Evolutionary conservation across 2,329 filamentous ascomycete genomes (phyloP).

Genomic region (Colletotrichum eremochloae): DNA sequence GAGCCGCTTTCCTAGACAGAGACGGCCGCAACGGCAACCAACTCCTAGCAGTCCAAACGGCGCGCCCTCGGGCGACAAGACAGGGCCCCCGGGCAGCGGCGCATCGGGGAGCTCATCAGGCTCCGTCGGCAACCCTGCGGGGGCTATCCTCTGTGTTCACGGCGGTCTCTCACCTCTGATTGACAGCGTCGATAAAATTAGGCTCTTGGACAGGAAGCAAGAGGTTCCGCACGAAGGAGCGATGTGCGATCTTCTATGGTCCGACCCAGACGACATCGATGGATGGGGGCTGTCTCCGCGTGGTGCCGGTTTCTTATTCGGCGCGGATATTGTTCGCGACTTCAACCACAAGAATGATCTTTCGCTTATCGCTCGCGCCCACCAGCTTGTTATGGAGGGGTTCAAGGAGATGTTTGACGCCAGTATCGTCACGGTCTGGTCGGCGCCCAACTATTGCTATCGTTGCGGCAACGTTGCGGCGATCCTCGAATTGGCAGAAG

Average conservation of each 20-base stretch:
- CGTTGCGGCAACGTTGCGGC: conserved; percentile 96
- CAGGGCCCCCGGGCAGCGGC: conserved; percentile 83
- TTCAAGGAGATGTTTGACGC: conserved; percentile 99
- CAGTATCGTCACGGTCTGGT: conserved; percentile 98
- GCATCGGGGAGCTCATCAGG: conserved; percentile 78
- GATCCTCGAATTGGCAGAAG: conserved; percentile 91
- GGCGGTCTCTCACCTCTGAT: conserved; percentile 92
- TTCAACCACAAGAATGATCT: conserved; percentile 97
- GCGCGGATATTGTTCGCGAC: conserved; percentile 92
- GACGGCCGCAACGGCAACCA: conserved; percentile 43
- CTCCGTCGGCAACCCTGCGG: conserved; percentile 76
- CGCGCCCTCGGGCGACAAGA: conserved; percentile 56
- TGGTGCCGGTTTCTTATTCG: conserved; percentile 95
- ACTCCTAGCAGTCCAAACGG: conserved; percentile 50
- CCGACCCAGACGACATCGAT: conserved; percentile 97
- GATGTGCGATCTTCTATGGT: conserved; percentile 99
- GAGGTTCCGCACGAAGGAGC: conserved; percentile 98
- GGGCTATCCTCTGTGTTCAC: conserved; percentile 94
- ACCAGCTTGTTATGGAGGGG: conserved; percentile 99
- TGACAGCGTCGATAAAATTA: conserved; percentile 95
- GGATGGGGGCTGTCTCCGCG: conserved; percentile 96
- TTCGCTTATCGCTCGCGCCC: conserved; percentile 90
- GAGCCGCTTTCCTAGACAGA: conserved; percentile 72
- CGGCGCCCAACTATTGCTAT: conserved; percentile 96
- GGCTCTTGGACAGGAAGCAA: conserved; percentile 94